phyloP scores from a whole-genome alignment of 768 basidiomycete genomes.

The Tricholoma sp. region DNA sequence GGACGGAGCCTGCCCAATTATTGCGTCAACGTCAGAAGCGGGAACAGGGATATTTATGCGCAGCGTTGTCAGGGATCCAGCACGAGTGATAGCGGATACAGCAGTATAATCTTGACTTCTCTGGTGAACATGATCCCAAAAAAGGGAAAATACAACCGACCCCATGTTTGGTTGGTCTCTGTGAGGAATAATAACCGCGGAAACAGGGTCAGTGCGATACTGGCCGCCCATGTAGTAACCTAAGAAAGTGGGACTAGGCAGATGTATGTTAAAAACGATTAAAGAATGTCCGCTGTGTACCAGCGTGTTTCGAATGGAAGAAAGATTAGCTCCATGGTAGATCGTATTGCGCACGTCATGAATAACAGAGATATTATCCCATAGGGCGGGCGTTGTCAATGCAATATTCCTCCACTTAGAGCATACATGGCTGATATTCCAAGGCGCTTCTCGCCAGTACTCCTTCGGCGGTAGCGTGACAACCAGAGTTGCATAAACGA shows the following conservation, averaged over 20 bases:
- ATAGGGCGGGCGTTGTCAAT: background rate
- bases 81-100: background rate
- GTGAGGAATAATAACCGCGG: background rate
- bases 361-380: background rate
- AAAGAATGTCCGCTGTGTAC: background rate
- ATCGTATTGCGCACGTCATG: background rate
- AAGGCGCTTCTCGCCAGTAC: background rate
- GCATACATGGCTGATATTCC: constrained; percentile 1
- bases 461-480: background rate
- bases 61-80: background rate
- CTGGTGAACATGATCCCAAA: background rate
- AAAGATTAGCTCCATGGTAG: background rate
- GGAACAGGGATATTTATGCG: background rate
- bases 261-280: background rate
- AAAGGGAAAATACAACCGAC: background rate
- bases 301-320: background rate
- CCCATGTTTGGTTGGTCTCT: background rate
- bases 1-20: background rate
- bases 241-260: background rate
- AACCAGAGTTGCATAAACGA: background rate
- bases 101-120: background rate
- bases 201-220: background rate
- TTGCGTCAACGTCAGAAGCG: background rate
- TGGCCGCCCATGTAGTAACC: background rate
- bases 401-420: background rate